Evolutionary conservation across 2,329 filamentous ascomycete species (phyloP).

Genomic region (Colletotrichum echinochloae): DNA sequence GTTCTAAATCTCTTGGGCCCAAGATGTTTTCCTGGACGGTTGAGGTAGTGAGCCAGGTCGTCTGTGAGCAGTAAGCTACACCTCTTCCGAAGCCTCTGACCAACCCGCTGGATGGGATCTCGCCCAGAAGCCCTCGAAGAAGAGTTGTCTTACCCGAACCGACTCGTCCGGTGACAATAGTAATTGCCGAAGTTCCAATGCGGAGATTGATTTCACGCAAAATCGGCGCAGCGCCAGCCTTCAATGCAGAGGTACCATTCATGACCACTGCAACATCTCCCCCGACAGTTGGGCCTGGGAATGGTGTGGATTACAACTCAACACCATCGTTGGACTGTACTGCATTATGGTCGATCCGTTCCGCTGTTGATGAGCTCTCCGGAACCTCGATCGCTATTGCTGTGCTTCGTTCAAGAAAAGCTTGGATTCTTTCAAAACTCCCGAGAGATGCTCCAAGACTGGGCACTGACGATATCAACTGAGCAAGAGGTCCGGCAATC

Average conservation of each 20-base stretch:
- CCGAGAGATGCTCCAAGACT: slow-evolving; percentile 43
- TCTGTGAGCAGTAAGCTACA: slow-evolving; percentile 44
- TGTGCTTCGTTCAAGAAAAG: slow-evolving; percentile 21
- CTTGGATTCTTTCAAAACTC: slow-evolving; percentile 44
- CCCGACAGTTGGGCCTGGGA: not conserved
- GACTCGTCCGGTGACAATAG: slow-evolving; percentile 41
- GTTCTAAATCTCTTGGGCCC: slow-evolving; percentile 40
- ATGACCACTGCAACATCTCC: not conserved
- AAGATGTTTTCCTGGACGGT: slow-evolving; percentile 46
- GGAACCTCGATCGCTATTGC: not conserved
- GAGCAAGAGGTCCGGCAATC: slow-evolving; percentile 42
- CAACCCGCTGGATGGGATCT: slow-evolving; percentile 24
- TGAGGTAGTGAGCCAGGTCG: slow-evolving; percentile 44
- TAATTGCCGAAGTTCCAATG: slow-evolving; percentile 27
- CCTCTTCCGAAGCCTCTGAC: not conserved
- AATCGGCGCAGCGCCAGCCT: slow-evolving; percentile 15
- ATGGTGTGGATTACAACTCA: not conserved
- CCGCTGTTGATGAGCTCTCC: not conserved
- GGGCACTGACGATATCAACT: slow-evolving; percentile 43
- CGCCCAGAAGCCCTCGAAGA: slow-evolving; percentile 37
- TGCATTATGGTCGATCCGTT: not conserved
- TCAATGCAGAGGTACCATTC: slow-evolving; percentile 18
- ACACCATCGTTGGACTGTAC: not conserved
- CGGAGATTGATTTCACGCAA: slow-evolving; percentile 23
- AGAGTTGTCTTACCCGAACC: slow-evolving; percentile 42